Percentiles rank a stretch among this genome's conserved stretches.
phyloP scores from a whole-genome alignment of 352 stramenopile genomes.

The Pythium pyrilobum region DNA sequence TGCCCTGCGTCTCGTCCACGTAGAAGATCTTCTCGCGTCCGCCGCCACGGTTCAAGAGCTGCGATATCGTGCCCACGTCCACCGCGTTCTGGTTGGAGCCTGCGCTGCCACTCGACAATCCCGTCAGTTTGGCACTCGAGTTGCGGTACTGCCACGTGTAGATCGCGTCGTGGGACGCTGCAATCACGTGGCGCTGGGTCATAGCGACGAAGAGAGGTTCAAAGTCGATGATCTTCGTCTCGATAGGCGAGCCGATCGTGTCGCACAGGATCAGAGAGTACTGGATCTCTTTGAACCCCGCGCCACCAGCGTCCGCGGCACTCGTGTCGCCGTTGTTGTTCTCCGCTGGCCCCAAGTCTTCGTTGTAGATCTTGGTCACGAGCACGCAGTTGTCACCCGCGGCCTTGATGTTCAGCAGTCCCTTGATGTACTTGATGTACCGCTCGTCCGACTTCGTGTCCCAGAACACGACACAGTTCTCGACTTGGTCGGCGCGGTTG shows the following conservation, averaged over 20 bases:
- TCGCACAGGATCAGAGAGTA: slow-evolving; percentile 87
- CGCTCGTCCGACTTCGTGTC: slow-evolving; percentile 85
- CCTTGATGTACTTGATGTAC: slow-evolving; percentile 85
- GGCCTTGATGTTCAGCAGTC: slow-evolving; percentile 69
- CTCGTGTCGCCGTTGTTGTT: slow-evolving; percentile 15
- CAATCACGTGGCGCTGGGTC: slow-evolving; percentile 81
- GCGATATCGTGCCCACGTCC: slow-evolving; percentile 58
- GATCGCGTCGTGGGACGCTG: slow-evolving; percentile 74
- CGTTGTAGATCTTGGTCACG: slow-evolving; percentile 79
- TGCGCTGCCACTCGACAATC: slow-evolving; percentile 33
- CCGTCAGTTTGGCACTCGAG: slow-evolving; percentile 68
- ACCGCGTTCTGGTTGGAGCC: slow-evolving; percentile 28
- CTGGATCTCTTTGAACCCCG: slow-evolving; percentile 56
- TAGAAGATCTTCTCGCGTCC: slow-evolving; percentile 89
- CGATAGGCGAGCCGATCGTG: slow-evolving; percentile 75
- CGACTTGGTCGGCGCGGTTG: slow-evolving; percentile 82
- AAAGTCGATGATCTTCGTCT: slow-evolving; percentile 83
- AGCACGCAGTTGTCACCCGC: slow-evolving; percentile 85
- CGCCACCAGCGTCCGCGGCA: slow-evolving; percentile 5
- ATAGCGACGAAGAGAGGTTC: slow-evolving; percentile 83
- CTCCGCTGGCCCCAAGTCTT: slow-evolving; percentile 38
- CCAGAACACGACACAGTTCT: slow-evolving; percentile 90
- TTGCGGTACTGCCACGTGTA: slow-evolving; percentile 94
- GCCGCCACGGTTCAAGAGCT: slow-evolving; percentile 53
- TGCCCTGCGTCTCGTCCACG: slow-evolving; percentile 80